These are phyloP conservation scores for Xenosphaeropsis pyriputrescens DNA, from an alignment of 2,329 filamentous ascomycete genomes.

Conservation along the genomic window DNA sequence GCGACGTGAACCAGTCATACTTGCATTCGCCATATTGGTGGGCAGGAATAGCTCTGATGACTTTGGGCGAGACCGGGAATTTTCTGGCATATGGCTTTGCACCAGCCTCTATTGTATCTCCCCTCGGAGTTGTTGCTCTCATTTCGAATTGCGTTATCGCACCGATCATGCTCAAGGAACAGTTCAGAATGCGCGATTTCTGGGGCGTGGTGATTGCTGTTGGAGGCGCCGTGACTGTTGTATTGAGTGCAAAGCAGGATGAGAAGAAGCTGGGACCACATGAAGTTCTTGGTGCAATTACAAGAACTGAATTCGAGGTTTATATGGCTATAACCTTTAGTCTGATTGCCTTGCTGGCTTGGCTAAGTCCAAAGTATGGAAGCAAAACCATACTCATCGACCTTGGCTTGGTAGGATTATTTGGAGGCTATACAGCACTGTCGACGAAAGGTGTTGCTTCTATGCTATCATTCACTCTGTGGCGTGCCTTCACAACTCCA, in stretches of 20 bases:
- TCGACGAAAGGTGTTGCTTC: constrained; percentile 95
- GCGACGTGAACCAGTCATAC: constrained; percentile 38
- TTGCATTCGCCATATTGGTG: constrained; percentile 93
- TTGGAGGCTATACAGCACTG: constrained; percentile 95
- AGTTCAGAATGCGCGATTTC: constrained; percentile 71
- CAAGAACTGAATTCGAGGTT: constrained; percentile 75
- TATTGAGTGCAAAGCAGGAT: constrained; percentile 76
- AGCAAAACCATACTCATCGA: constrained; percentile 79
- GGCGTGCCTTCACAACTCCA: constrained; percentile 79
- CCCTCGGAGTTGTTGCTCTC: constrained; percentile 88
- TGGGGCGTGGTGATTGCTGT: constrained; percentile 82
- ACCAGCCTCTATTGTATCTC: constrained; percentile 92
- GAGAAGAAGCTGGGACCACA: constrained; percentile 85
- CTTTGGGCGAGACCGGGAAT: constrained; percentile 84
- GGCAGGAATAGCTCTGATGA: constrained; percentile 86
- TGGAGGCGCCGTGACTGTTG: constrained; percentile 78
- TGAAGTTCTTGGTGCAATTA: constrained; percentile 82
- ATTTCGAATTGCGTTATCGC: constrained; percentile 96
- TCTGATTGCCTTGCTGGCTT: constrained; percentile 66
- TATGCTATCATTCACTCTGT: constrained; percentile 79
- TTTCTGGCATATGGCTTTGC: constrained; percentile 97
- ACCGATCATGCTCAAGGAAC: constrained; percentile 83
- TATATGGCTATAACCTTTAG: constrained; percentile 66
- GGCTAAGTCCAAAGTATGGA: constrained; percentile 73
- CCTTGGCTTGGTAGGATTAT: constrained; percentile 80